Evolutionary conservation across 2,329 filamentous ascomycete species (phyloP), one percentile per base, ranked within the genome.

Genomic region (Fusarium dlaminii): DNA sequence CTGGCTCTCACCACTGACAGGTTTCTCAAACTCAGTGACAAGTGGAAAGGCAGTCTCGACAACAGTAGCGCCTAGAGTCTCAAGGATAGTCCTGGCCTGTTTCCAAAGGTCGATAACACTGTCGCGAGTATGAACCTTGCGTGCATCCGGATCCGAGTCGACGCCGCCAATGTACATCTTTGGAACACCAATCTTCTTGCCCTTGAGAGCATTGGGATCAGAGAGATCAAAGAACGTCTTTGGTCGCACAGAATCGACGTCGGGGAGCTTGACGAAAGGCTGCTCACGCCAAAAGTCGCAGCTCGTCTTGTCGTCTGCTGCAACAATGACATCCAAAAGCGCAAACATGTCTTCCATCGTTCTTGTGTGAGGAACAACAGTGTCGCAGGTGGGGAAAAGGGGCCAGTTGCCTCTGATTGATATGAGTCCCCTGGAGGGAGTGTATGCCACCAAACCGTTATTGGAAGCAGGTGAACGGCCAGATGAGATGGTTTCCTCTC

Each of bases 351-450:
- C 72, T 11, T 59, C 34, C 3, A 73, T 12, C 1, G 72, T 67
- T 8, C 72, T 34, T 2, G 70, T 60, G 32, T 70, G 63, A 1
- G 70, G 72, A 7, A 74, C 69, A 0, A 74, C 67, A 10, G 66
- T 66, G 8, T 74, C 72, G 18, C 57, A 63, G 1, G 51, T 63
- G 2, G 66, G 66, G 27, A 58, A 67, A 2, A 72, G 63, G 5
- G 72, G 72, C 72, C 70, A 74, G 18, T 73, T 72, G 4, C 72
- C 72, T 12, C 69, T 52, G 8, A 70, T 70, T 0, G 70, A 72
- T 9, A 74, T 48, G 13, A 64, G 18, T 6, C 72, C 72, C 12
- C 69, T 36, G 3, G 72, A 74, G 0, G 72, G 70, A 6, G 70
- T 73, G 46, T 74, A 74, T 12, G 69, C 70, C 5, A 73, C 63